phyloP scores from a whole-genome alignment of 2,329 filamentous ascomycete species.

The Chaetomium globosum region DNA sequence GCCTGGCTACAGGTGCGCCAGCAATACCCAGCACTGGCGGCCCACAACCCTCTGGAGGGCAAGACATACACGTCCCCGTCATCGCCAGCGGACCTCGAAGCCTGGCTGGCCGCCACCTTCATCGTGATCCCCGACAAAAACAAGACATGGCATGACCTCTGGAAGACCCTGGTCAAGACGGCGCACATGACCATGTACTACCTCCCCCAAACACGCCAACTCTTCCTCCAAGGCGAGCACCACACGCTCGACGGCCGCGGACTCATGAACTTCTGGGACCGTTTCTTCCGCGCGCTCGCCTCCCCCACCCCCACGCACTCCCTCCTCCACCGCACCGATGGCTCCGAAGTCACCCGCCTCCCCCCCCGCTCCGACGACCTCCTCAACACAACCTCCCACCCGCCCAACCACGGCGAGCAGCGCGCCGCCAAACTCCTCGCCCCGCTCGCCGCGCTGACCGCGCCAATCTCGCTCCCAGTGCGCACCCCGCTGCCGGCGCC shows the following conservation, averaged over 20 bases:
- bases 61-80: background rate
- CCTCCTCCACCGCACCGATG: background rate
- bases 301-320: background rate
- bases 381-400: background rate
- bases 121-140: background rate
- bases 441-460: background rate
- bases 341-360: background rate
- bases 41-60: background rate
- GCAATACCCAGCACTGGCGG: background rate
- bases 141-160: background rate
- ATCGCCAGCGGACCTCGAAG: background rate
- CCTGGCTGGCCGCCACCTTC: background rate
- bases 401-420: background rate
- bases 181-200: constrained; percentile 3
- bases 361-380: constrained; percentile 1
- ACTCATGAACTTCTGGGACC: background rate
- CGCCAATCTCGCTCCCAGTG: background rate
- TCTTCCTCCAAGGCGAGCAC: background rate
- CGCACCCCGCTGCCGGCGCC: background rate
- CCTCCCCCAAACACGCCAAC: background rate
- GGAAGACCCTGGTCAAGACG: constrained; percentile 3
- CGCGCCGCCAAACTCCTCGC: background rate
- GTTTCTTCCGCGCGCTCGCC: constrained; percentile 1
- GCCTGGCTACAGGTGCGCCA: constrained; percentile 2
- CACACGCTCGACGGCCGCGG: background rate